phyloP scores from a whole-genome alignment of 2,329 filamentous ascomycete species.

The Atkinsonella texensis region DNA sequence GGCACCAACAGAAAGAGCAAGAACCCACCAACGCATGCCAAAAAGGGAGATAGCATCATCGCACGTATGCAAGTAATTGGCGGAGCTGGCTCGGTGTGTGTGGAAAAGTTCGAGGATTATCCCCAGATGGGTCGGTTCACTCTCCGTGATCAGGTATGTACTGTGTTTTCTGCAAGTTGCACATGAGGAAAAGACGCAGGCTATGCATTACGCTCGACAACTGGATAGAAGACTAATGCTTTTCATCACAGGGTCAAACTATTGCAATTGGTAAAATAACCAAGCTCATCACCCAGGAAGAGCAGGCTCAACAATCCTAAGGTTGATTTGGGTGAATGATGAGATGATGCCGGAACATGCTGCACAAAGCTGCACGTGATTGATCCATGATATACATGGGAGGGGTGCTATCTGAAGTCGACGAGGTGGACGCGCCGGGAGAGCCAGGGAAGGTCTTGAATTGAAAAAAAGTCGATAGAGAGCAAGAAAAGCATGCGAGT shows the following conservation, averaged over 20 bases:
- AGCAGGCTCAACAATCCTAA: background rate
- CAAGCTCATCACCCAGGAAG: constrained; percentile 50
- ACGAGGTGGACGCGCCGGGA: background rate
- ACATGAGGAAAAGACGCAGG: background rate
- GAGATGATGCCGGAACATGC: background rate
- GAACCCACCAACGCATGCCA: constrained; percentile 82
- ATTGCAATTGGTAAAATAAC: constrained; percentile 99
- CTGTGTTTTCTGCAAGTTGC: background rate
- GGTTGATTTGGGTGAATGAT: background rate
- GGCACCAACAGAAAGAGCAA: constrained; percentile 91
- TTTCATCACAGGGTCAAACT: constrained; percentile 68
- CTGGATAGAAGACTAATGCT: background rate
- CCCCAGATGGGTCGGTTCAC: constrained; percentile 88
- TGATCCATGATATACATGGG: background rate
- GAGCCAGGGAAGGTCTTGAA: background rate
- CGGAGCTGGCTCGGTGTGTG: constrained; percentile 75
- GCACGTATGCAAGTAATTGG: constrained; percentile 80
- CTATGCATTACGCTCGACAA: background rate
- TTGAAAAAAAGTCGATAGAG: background rate
- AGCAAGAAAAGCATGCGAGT: background rate
- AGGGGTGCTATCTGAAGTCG: background rate
- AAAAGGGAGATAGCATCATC: constrained; percentile 72
- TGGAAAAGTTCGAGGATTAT: constrained; percentile 93
- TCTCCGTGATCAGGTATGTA: constrained; percentile 67
- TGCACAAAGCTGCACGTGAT: background rate